Evolutionary conservation across 73 alveolate species (phyloP).

Genomic region (Paramecium sexaurelia): DNA sequence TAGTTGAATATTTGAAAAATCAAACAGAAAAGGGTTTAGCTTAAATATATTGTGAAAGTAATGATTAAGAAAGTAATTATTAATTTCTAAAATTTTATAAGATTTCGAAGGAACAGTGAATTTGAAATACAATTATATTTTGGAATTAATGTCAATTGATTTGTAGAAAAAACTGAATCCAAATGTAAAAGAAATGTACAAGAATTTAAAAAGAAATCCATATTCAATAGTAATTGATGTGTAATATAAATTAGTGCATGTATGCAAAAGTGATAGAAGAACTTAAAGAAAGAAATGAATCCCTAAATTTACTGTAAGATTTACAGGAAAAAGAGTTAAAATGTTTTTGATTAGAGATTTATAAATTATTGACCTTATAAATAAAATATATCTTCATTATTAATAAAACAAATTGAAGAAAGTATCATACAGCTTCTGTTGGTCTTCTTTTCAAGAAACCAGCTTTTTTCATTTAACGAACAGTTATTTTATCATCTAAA

Average conservation of each 20-base stretch:
- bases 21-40: not conserved
- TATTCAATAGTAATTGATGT: not conserved
- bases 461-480: not conserved
- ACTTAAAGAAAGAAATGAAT: not conserved
- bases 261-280: not conserved
- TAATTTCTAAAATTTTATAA: not conserved
- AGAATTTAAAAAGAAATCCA: not conserved
- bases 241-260: not conserved
- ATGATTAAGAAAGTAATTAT: not conserved
- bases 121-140: not conserved
- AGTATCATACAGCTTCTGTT: not conserved
- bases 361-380: too few relatives aligned
- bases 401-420: not conserved
- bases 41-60: not conserved
- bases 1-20: not conserved
- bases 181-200: not conserved
- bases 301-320: not conserved
- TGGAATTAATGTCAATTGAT: not conserved
- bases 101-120: slow-evolving; percentile 7
- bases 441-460: not conserved
- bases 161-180: not conserved
- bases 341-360: not conserved
- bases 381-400: too few relatives aligned
- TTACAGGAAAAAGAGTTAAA: slow-evolving; percentile 16
- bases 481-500: not conserved